phyloP scores from a whole-genome alignment of 1,139 yeast genomes.

The Scheffersomyces segobiensis region DNA sequence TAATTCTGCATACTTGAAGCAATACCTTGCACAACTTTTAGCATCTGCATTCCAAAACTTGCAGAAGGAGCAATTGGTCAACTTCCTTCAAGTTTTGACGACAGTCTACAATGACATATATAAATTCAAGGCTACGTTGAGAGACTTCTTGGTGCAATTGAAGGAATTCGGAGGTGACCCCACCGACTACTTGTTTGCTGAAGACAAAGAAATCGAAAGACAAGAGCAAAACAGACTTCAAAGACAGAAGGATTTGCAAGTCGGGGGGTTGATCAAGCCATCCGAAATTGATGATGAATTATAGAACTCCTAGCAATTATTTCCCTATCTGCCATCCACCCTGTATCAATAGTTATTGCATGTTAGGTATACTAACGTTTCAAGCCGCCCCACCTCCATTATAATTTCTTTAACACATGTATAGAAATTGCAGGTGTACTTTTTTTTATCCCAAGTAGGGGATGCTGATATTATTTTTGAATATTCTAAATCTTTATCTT shows the following conservation, averaged over 20 bases:
- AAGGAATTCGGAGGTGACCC: conserved; percentile 94
- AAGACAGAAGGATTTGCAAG: conserved; percentile 78
- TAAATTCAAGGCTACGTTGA: conserved; percentile 79
- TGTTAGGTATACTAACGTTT: neutral
- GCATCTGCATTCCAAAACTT: conserved; percentile 88
- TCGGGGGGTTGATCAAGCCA: conserved; percentile 94
- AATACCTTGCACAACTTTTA: conserved; percentile 79
- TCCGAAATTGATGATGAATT: conserved; percentile 72
- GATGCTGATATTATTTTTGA: neutral
- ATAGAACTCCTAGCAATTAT: neutral
- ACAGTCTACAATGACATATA: conserved; percentile 69
- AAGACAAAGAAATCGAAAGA: conserved; percentile 81
- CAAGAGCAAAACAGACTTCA: conserved; percentile 68
- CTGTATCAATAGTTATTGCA: neutral
- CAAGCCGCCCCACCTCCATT: neutral
- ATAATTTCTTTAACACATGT: neutral
- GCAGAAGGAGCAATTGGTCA: conserved; percentile 77
- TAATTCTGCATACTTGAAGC: conserved; percentile 75
- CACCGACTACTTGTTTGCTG: conserved; percentile 91
- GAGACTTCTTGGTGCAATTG: conserved; percentile 96
- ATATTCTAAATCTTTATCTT: neutral
- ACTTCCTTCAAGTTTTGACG: conserved; percentile 77
- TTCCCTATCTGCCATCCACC: neutral
- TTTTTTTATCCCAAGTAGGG: neutral
- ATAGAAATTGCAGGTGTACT: neutral